Base-by-base conservation (phyloP, 2,329 filamentous ascomycete genomes). In the Leptographium wingfieldii region DNA sequence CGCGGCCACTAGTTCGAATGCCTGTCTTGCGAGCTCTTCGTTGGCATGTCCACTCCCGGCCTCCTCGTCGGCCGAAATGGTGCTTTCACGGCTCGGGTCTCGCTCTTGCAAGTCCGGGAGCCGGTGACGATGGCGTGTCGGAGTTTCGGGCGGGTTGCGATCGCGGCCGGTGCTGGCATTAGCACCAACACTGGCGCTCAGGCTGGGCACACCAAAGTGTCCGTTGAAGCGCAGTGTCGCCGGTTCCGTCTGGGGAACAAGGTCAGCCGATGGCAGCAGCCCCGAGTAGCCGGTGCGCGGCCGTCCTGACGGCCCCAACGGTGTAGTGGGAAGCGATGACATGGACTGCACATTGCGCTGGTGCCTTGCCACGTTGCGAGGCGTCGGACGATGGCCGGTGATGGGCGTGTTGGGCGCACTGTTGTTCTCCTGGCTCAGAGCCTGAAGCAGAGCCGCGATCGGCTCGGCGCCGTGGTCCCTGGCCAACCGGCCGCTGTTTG, bases 301-400 rank as follows among this genome's bases (percentile, higher is more conserved):
- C 56, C 81, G 79, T 52, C 77, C 71, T 16, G 82, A 79, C 10
- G 90, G 90, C 52, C 77, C 71, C 16, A 82, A 79, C 11, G 90
- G 90, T 2, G 90, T 95, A 6, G 84, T 84, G 9, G 90, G 90
- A 5, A 96, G 76, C 1, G 91, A 94, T 0, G 91, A 95, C 70
- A 95, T 77, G 53, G 90, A 94, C 69, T 95, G 90, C 35, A 85
- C 83, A 61, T 86, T 88, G 65, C 90, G 84, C 22, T 80, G 82
- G 69, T 95, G 90, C 60, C 82, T 83, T 59, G 80, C 75, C 61
- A 70, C 78, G 68, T 75, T 79, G 70, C 73, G 79, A 62, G 71
- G 75, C 31, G 69, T 74, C 64, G 70, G 74, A 60, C 74, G 80
- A 70, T 73, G 73, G 38, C 71, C 70, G 6, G 74, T 69, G 29